Conservation (phyloP, 2,329 filamentous ascomycete species). For the Teratosphaeria pseudoeucalypti region DNA sequence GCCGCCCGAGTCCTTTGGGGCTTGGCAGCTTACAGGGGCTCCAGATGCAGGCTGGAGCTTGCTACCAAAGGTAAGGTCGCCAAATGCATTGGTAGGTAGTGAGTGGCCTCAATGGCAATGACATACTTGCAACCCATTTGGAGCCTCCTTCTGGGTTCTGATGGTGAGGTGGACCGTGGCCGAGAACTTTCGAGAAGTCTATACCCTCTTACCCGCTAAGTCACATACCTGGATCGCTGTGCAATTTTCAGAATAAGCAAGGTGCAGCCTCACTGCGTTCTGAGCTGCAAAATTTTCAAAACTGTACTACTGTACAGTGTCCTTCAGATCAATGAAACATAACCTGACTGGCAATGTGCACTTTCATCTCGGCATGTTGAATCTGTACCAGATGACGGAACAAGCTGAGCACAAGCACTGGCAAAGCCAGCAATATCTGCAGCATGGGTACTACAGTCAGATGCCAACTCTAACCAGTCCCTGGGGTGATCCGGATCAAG, state of each 20-base stretch:
- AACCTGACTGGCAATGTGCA: slow-evolving; percentile 5
- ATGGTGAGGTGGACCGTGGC: not conserved
- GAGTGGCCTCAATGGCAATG: not conserved
- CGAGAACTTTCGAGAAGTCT: not conserved
- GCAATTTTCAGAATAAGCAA: not conserved
- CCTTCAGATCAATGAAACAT: slow-evolving; percentile 7
- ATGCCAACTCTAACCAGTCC: not conserved
- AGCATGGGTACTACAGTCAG: slow-evolving; percentile 2
- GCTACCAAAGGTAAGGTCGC: not conserved
- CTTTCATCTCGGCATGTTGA: slow-evolving; percentile 3
- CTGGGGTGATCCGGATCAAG: not conserved
- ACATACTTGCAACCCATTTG: not conserved
- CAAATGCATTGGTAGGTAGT: not conserved
- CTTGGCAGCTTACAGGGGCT: not conserved
- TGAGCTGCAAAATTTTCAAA: not conserved
- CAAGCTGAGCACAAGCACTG: slow-evolving; percentile 5
- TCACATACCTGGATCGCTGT: not conserved
- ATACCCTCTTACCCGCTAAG: not conserved
- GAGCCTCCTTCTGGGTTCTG: not conserved
- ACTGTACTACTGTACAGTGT: slow-evolving; percentile 1
- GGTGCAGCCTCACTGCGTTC: not conserved
- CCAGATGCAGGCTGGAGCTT: not conserved
- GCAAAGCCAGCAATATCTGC: slow-evolving; percentile 2
- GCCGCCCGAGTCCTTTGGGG: not conserved
- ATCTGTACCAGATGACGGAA: slow-evolving; percentile 6